Evolutionary conservation across 2,329 filamentous ascomycete species (phyloP), one percentile per base, ranked within the genome.

Genomic region (Elsinoe ampelina): DNA sequence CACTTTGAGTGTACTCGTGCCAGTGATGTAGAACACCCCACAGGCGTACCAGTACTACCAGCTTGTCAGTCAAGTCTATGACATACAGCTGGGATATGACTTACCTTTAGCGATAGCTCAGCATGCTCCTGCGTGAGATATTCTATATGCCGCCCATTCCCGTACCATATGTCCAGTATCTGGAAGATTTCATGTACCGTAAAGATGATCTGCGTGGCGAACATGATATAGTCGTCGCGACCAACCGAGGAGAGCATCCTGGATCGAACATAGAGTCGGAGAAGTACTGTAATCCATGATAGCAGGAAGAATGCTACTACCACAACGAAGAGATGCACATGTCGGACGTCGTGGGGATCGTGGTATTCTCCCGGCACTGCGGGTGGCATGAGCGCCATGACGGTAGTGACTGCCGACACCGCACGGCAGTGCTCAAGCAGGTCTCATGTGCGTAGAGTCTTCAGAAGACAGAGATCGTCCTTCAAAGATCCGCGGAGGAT

Each of bases 41-140:
- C 77, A 77, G n/a, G 81, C 71, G 68, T 76, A 81, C 77, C 77
- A 81, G 61, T 68, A 72, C 70, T 72, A 35, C n/a, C 11, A 41
- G 22, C 32, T 3, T 2, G 17, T 19, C 26, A 42, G 39, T 20
- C 1, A 2, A 50, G 12, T 36, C 11, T 17, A n/a, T 13, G 17
- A 12, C 7, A 5, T n/a, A 15, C 13, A 11, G 5, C 2, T 10
- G 13, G 1, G 2, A 11, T 17, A 3, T 36, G 43, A 17, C 15
- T n/a, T 50, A 54, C 51, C 34, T 26, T 54, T 8, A 59, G n/a
- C 8, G 58, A 58, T 5, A 34, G 35, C 19, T 59, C 50, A 2
- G 59, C 58, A 45, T 57, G 51, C 2, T 50, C 12, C 12, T 57
- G 42, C 12, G 60, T 66, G 17, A 68, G 59, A 12, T 43, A 12